phyloP scores from a whole-genome alignment of 2,329 filamentous ascomycete genomes.

The Fonsecaea monophora region DNA sequence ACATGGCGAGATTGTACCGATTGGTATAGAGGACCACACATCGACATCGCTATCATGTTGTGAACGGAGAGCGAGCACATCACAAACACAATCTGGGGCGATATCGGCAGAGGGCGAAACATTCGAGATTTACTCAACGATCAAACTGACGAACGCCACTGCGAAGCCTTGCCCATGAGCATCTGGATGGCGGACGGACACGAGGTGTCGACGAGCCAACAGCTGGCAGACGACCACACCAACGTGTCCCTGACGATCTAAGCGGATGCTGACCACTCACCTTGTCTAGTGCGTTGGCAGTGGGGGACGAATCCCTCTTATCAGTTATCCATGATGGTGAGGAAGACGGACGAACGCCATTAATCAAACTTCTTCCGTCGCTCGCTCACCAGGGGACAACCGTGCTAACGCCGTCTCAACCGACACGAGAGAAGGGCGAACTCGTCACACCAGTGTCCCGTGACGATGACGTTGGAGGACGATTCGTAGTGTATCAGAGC shows the following conservation, averaged over 20 bases:
- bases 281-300: neutral
- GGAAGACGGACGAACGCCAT: neutral
- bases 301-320: neutral
- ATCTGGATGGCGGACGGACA: neutral
- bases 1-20: neutral
- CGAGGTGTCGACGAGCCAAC: neutral
- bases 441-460: neutral
- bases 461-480: constrained; percentile 2
- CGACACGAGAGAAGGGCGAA: neutral
- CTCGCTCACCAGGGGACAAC: neutral
- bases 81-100: too few species aligned
- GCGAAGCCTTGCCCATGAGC: neutral
- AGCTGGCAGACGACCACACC: neutral
- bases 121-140: too few species aligned
- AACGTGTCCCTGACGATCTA: too few species aligned
- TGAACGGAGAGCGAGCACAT: neutral
- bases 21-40: neutral
- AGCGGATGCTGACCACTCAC: neutral
- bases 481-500: neutral
- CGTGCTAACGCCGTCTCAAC: neutral
- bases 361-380: neutral
- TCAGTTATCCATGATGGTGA: neutral
- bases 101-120: too few species aligned
- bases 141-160: too few species aligned
- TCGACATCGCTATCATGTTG: neutral